Percentiles rank a stretch among this genome's conserved stretches.
Evolutionary conservation across 768 basidiomycete species (phyloP).

Genomic region (Scleroderma bovista): DNA sequence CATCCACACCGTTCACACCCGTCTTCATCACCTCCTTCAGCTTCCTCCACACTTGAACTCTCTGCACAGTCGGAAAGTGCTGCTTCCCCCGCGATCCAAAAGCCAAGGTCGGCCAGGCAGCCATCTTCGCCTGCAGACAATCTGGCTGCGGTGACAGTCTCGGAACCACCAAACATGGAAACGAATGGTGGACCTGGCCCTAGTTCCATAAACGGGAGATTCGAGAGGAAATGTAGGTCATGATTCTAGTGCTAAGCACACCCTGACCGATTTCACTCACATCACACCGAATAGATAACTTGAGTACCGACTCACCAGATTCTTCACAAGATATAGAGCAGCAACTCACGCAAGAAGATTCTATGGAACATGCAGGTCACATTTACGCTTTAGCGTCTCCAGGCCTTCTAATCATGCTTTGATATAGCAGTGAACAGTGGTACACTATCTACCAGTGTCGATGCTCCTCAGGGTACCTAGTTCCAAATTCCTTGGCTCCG

Average conservation of each 20-base stretch:
- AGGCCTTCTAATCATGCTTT: background rate
- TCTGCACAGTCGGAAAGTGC: too few relatives aligned
- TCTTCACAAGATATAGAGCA: conserved; percentile 41
- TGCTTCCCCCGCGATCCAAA: background rate
- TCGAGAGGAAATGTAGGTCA: conserved; percentile 12
- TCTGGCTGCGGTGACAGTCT: too few relatives aligned
- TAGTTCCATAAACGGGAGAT: conserved; percentile 11
- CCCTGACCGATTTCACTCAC: background rate
- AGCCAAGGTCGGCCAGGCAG: conserved; percentile 13
- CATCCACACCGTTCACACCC: background rate
- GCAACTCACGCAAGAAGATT: conserved; percentile 41
- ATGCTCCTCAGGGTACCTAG: conserved; percentile 12
- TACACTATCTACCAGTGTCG: conserved; percentile 3
- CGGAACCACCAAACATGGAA: background rate
- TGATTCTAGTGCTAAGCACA: background rate
- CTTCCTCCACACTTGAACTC: background rate
- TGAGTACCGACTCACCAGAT: conserved; percentile 25
- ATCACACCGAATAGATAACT: conserved; percentile 4
- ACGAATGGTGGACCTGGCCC: background rate
- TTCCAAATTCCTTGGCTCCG: conserved; percentile 23
- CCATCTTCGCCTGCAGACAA: conserved; percentile 14
- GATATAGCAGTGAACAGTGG: background rate
- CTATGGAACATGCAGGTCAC: conserved; percentile 8
- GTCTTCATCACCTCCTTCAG: background rate
- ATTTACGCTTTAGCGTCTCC: background rate